phyloP scores from a whole-genome alignment of 768 basidiomycete species.

The Chiua virens region DNA sequence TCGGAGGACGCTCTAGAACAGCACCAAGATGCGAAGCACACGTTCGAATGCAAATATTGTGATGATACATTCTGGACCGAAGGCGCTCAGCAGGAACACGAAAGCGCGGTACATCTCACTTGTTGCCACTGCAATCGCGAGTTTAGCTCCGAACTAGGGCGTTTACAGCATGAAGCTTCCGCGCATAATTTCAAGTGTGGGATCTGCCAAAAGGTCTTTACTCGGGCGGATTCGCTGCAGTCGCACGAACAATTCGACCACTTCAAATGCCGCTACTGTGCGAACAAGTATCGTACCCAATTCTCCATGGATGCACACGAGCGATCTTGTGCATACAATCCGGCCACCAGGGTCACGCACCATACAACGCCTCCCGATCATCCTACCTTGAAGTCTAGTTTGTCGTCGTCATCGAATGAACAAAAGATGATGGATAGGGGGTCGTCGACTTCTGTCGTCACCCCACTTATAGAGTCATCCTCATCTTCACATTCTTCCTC shows the following conservation, averaged over 20 bases:
- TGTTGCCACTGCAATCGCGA: neutral
- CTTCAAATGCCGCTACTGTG: constrained; percentile 8
- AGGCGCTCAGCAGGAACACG: neutral
- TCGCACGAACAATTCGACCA: constrained; percentile 1
- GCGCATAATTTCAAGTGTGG: neutral
- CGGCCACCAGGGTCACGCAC: neutral
- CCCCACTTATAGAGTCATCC: neutral
- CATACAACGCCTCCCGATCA: neutral
- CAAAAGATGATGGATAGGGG: neutral
- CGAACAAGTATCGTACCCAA: neutral
- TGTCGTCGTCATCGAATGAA: neutral
- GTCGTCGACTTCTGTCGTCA: neutral
- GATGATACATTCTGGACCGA: constrained; percentile 1
- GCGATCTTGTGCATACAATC: constrained; percentile 1
- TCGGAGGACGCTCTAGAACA: constrained; percentile 1
- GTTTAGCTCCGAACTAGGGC: neutral
- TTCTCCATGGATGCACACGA: constrained; percentile 4
- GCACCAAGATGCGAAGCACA: constrained; percentile 13
- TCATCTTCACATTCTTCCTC: constrained; percentile 4
- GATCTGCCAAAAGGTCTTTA: neutral
- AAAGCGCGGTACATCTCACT: neutral
- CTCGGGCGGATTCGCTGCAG: neutral
- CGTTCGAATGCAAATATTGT: constrained; percentile 7
- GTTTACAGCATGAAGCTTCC: neutral
- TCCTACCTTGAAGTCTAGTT: neutral